Evolutionary conservation across 257 asterid species (phyloP), one percentile per base, ranked within the genome.

Genomic region (Lycium barbarum): DNA sequence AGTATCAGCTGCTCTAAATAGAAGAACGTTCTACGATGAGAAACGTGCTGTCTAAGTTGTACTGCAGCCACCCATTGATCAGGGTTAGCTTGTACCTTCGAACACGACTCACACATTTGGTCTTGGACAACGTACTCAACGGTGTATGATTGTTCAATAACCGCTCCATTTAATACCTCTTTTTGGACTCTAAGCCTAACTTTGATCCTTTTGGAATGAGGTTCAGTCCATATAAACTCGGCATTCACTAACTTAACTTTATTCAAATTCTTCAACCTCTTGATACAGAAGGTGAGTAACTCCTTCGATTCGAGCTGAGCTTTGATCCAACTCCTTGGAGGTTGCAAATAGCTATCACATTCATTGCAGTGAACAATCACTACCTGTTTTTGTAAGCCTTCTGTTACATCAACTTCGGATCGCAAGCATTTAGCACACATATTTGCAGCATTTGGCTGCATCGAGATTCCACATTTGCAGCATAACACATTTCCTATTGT

Each of bases 21-120:
- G 88, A 92, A 92, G 83, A 92, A 91, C 1, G 93, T 91, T 8
- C 92, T 88, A 40, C 93, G 86, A 83, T 92, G 95, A 86, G 93
- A 85, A 54, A 91, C 93, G 17, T 92, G 93, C 81, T 90, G 95
- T 49, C 95, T 83, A 47, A 90, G 86, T 22, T 92, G 95, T 59
- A 92, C 95, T 0, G 90, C 91, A 61, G 93, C 93, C 7, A 92
- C 88, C 95, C 95, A 92, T 68, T 90, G 93, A 84, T 92, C 95
- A 11, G 95, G 95, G 79, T 92, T 92, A 38, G 90, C 92, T 33
- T 86, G 88, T 66, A 86, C 90, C 86, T 87, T 86, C 5, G 91
- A 78, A 85, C 95, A 92, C 83, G 89, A 67, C 61, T 90, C 93
- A 53, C 95, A 92, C 91, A 92, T 79, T 84, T 90, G 93, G 61